phyloP scores from a whole-genome alignment of 805 yeast genomes.

The Limtongia smithiae region DNA sequence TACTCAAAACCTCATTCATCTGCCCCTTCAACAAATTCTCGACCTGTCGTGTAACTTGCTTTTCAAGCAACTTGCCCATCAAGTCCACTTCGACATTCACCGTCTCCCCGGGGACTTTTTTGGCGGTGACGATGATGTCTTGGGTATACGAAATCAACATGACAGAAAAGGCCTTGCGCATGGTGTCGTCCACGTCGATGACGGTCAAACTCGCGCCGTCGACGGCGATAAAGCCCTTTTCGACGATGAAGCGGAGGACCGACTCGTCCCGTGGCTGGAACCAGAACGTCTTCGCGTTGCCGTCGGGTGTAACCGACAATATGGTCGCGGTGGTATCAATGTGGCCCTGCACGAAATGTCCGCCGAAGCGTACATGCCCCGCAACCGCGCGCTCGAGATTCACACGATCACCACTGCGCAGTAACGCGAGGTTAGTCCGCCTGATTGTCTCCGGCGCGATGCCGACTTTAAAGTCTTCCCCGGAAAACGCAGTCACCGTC shows the following conservation, averaged over 20 bases:
- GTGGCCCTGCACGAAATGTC: conserved; percentile 97
- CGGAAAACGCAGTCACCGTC: conserved; percentile 78
- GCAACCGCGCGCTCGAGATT: conserved; percentile 90
- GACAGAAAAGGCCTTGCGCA: conserved; percentile 56
- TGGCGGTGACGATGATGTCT: conserved; percentile 64
- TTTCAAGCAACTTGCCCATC: conserved; percentile 85
- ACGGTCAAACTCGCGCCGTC: conserved; percentile 94
- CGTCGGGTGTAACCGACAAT: conserved; percentile 51
- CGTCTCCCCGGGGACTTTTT: conserved; percentile 54
- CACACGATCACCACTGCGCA: conserved; percentile 58
- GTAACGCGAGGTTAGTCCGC: conserved; percentile 67
- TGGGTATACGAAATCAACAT: conserved; percentile 94
- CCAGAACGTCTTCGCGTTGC: conserved; percentile 71
- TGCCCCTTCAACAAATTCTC: conserved; percentile 51
- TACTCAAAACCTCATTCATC: conserved; percentile 48
- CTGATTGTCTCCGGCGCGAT: conserved; percentile 88
- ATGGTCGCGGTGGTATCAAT: conserved; percentile 84
- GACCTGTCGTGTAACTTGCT: conserved; percentile 58
- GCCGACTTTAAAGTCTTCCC: conserved; percentile 74
- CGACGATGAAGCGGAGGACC: conserved; percentile 71
- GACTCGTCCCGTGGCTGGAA: conserved; percentile 53
- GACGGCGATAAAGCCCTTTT: conserved; percentile 87
- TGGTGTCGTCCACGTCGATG: conserved; percentile 63
- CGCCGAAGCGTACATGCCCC: conserved; percentile 83
- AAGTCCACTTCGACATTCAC: conserved; percentile 95